A percentile compares a stretch with the other conserved stretches of the same genome.
Evolutionary conservation across 495 filamentous ascomycete species (phyloP).

Genomic region (Podospora anserina): DNA sequence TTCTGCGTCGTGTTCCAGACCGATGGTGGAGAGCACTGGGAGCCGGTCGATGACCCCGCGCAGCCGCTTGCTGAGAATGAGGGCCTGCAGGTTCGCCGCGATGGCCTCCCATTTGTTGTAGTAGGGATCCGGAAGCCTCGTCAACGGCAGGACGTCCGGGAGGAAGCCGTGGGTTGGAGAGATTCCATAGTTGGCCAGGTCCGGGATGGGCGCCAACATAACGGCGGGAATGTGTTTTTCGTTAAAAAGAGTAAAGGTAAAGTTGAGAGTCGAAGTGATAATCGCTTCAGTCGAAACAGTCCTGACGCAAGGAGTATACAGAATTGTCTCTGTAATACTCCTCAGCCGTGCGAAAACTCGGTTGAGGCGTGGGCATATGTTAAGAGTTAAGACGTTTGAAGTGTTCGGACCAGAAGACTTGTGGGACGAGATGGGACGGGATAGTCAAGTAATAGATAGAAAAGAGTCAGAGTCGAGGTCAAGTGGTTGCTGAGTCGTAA

Average conservation of each 20-base stretch:
- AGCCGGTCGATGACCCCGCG: conserved; percentile 71
- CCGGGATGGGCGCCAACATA: conserved; percentile 85
- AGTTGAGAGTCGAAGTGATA: conserved; percentile 15
- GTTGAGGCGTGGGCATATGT: conserved; percentile 34
- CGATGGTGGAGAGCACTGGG: conserved; percentile 74
- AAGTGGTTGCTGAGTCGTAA: conserved; percentile 12
- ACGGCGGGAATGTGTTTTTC: conserved; percentile 16
- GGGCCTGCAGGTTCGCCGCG: conserved; percentile 74
- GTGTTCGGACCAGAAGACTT: background rate
- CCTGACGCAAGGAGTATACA: conserved; percentile 64
- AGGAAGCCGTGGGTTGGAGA: conserved; percentile 86
- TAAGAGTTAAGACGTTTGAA: background rate
- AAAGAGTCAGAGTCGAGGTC: background rate
- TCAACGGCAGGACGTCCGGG: conserved; percentile 73
- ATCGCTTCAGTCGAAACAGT: conserved; percentile 28
- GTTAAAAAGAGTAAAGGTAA: conserved; percentile 9
- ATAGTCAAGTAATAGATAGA: background rate
- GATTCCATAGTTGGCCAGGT: conserved; percentile 79
- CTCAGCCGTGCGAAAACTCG: conserved; percentile 54
- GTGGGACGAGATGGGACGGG: no score
- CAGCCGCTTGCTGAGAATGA: conserved; percentile 79
- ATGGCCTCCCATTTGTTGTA: conserved; percentile 92
- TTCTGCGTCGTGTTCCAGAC: conserved; percentile 77
- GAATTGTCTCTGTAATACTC: conserved; percentile 55
- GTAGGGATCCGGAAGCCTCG: conserved; percentile 77